Conservation (phyloP, 2,329 filamentous ascomycete species). For the Rosellinia necatrix region DNA sequence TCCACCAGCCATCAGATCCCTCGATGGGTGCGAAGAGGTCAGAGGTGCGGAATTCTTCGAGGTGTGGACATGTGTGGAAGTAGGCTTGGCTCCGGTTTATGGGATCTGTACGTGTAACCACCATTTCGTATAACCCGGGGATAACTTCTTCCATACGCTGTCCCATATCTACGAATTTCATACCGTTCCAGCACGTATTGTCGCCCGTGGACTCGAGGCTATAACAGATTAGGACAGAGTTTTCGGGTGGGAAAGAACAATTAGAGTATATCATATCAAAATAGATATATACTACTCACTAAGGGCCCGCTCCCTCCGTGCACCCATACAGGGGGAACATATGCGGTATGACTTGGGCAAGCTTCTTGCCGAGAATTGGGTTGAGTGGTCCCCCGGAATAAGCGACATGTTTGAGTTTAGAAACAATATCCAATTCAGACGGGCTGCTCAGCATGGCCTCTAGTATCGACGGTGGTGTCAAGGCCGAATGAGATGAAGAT, state of each 20-base stretch:
- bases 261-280: background rate
- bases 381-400: conserved; percentile 36
- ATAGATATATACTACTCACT: conserved; percentile 11
- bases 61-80: conserved; percentile 42
- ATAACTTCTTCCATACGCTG: conserved; percentile 40
- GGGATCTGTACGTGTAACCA: conserved; percentile 35
- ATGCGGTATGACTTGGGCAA: conserved; percentile 31
- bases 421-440: conserved; percentile 24
- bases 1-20: conserved; percentile 47
- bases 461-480: conserved; percentile 30
- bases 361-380: conserved; percentile 26
- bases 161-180: conserved; percentile 39
- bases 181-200: conserved; percentile 33
- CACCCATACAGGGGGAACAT: conserved; percentile 32
- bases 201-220: conserved; percentile 29
- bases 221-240: background rate
- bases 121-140: conserved; percentile 39
- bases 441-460: conserved; percentile 33
- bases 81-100: conserved; percentile 30
- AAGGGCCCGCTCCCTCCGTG: conserved; percentile 31
- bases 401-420: conserved; percentile 30
- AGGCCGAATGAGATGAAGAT: conserved; percentile 17
- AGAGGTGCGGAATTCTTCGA: conserved; percentile 45
- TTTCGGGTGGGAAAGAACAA: background rate
- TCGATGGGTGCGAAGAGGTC: conserved; percentile 48